These are phyloP conservation scores for Ambrosia artemisiifolia DNA, from an alignment of 129 eudicot genomes.

Conservation along the genomic window DNA sequence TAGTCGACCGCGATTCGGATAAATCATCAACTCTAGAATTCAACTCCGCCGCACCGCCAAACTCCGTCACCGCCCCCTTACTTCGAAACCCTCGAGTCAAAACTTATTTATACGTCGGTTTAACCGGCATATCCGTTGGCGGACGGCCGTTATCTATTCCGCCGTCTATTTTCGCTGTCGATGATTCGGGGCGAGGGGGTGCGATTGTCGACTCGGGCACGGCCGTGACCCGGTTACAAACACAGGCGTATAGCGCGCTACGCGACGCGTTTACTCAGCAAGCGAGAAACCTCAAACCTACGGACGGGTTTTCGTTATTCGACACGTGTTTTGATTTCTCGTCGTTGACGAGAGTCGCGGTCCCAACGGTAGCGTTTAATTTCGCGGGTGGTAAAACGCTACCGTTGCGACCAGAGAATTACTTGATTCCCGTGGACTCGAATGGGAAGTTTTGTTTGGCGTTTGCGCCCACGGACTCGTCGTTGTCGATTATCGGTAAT, in stretches of 20 bases:
- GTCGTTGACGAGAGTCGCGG: conserved; percentile 36
- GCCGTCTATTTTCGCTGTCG: conserved; percentile 43
- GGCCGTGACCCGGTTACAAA: conserved; percentile 70
- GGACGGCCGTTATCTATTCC: conserved; percentile 44
- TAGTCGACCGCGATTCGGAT: conserved; percentile 63
- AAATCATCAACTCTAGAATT: conserved; percentile 63
- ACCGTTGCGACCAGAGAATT: conserved; percentile 42
- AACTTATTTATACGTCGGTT: conserved; percentile 56
- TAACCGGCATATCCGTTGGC: conserved; percentile 67
- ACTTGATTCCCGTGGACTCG: conserved; percentile 60
- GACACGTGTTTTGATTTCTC: conserved; percentile 76
- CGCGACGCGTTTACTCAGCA: conserved; percentile 55
- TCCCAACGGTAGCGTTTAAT: conserved; percentile 67
- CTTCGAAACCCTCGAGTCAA: conserved; percentile 33
- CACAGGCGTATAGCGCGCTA: conserved; percentile 46
- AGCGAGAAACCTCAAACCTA: conserved; percentile 27
- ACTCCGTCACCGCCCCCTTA: conserved; percentile 54
- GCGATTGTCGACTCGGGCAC: conserved; percentile 89
- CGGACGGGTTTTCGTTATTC: conserved; percentile 48
- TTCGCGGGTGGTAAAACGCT: conserved; percentile 62
- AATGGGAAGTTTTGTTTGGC: conserved; percentile 2
- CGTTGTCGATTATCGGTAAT: conserved; percentile 60
- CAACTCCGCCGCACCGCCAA: conserved; percentile 45
- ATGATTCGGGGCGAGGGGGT: conserved; percentile 54
- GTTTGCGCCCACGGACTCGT: conserved; percentile 4